Base-by-base conservation (phyloP, 495 filamentous ascomycete genomes). In the Staphylotrichum longicolle region DNA sequence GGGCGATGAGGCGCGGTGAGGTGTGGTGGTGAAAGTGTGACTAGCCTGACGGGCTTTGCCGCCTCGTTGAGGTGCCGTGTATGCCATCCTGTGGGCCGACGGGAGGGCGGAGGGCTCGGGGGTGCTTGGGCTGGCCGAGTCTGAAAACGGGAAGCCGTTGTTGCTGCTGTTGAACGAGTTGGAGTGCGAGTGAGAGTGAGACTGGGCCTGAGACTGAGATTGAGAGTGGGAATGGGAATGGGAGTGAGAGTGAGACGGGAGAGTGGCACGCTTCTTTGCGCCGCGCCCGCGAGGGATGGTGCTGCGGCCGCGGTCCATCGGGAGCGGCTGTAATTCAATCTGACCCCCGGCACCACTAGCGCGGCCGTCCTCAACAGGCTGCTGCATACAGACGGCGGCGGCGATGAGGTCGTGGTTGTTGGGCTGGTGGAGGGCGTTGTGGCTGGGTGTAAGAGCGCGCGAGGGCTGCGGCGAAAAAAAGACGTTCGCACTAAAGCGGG, bases 401-500 rank as follows among this genome's bases (percentile, higher is more conserved):
- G 15, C 20, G 33, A 33, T 39, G 54, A 33, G 27, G 53, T 45
- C 15, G 20, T 50, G 10, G 2, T 7, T 39, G 37, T 6, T 10
- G 37, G 10, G 5, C 6, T 6, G 37, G 47, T 9, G 30, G 37
- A 44, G 10, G 47, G 54, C n/a, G 37, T 51, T 41, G 53, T 49
- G 35, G 48, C 40, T 63, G 20, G 20, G 50, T 42, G 60, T 48
- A 48, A 52, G 58, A 54, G 61, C 20, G 52, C 54, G 32, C 15
- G 32, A 41, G 10, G 33, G 52, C 27, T 71, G 69, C 66, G 67
- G 70, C 70, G 70, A 71, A 70, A 71, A 27, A 72, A 71, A 68
- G 63, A 61, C 62, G 62, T 39, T 61, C 60, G 69, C 70, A 72
- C 68, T 69, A 72, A 69, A 58, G 46, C 57, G 46, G 53, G 49